These are phyloP conservation scores for Corynespora cassiicola DNA, from an alignment of 2,329 filamentous ascomycete species.

Conservation along the genomic window DNA sequence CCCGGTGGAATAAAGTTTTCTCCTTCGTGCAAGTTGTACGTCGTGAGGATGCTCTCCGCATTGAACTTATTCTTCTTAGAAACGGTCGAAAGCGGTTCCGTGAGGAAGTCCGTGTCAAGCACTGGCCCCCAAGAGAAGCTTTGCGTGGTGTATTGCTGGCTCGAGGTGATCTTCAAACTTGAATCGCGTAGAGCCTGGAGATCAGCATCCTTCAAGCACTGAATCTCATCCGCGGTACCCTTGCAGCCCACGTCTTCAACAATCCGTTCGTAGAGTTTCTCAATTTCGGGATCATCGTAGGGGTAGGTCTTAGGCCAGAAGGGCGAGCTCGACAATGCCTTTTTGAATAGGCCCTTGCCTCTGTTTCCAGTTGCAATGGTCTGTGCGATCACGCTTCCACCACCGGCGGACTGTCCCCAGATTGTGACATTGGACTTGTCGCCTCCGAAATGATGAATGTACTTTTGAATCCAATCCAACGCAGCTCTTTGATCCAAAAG, in stretches of 20 bases:
- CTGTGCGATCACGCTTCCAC: constrained; percentile 60
- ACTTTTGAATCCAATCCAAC: constrained; percentile 60
- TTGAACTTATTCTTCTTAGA: constrained; percentile 49
- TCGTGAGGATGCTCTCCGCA: constrained; percentile 57
- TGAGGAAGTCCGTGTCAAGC: constrained; percentile 63
- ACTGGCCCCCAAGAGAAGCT: constrained; percentile 68
- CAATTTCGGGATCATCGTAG: constrained; percentile 58
- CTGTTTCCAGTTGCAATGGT: constrained; percentile 56
- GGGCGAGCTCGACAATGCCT: constrained; percentile 60
- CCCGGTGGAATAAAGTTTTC: constrained; percentile 66
- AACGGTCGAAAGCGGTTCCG: constrained; percentile 54
- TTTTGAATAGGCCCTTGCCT: constrained; percentile 55
- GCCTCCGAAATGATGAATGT: constrained; percentile 63
- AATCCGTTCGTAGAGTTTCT: constrained; percentile 58
- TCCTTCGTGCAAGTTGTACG: constrained; percentile 69
- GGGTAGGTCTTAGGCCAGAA: constrained; percentile 67
- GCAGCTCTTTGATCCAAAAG: constrained; percentile 61
- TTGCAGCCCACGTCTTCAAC: constrained; percentile 56
- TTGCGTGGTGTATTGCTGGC: constrained; percentile 61
- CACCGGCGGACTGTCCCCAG: constrained; percentile 63
- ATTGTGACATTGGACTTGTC: constrained; percentile 60
- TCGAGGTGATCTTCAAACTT: constrained; percentile 55
- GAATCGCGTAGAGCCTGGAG: constrained; percentile 62
- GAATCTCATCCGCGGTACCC: constrained; percentile 49
- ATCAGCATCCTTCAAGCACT: constrained; percentile 62